A percentile compares a stretch with the other conserved stretches of the same genome.
These are phyloP conservation scores for Talaromyces sp. DNA, from an alignment of 2,329 filamentous ascomycete species.

Conservation along the genomic window DNA sequence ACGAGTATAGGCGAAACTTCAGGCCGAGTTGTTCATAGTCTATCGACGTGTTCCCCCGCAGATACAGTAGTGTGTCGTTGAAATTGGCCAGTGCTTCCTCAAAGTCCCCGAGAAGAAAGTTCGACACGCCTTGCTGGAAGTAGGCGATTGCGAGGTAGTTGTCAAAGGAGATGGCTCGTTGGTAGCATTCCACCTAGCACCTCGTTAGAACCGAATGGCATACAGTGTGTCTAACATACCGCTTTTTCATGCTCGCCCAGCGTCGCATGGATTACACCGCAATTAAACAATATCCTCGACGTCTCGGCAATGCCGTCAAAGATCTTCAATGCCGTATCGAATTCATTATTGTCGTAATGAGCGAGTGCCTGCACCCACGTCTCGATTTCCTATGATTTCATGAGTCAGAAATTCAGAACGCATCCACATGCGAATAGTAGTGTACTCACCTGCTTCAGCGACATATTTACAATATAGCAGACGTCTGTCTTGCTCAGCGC, in stretches of 20 bases:
- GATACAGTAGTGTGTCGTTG: slow-evolving; percentile 92
- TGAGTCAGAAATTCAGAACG: background rate
- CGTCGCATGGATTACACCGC: slow-evolving; percentile 94
- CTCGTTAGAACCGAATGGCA: background rate
- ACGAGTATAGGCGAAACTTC: slow-evolving; percentile 94
- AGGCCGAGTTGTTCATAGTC: slow-evolving; percentile 95
- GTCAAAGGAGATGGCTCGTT: slow-evolving; percentile 82
- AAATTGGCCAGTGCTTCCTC: slow-evolving; percentile 97
- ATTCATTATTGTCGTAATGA: slow-evolving; percentile 96
- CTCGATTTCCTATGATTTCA: slow-evolving; percentile 76
- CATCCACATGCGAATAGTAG: background rate
- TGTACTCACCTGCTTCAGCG: slow-evolving; percentile 54
- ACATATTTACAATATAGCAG: slow-evolving; percentile 40
- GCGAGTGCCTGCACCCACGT: slow-evolving; percentile 90
- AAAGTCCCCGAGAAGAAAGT: slow-evolving; percentile 94
- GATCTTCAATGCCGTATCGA: slow-evolving; percentile 76
- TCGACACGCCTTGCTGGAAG: slow-evolving; percentile 97
- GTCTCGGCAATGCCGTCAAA: slow-evolving; percentile 90
- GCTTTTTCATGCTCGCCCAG: slow-evolving; percentile 93
- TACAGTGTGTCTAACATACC: slow-evolving; percentile 51
- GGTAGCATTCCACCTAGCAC: slow-evolving; percentile 82
- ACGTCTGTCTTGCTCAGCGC: background rate
- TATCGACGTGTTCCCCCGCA: slow-evolving; percentile 94
- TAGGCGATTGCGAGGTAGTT: slow-evolving; percentile 96
- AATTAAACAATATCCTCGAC: slow-evolving; percentile 97